These are phyloP conservation scores for Heritiera fomes DNA, from an alignment of 345 rosid genomes.

Conservation along the genomic window DNA sequence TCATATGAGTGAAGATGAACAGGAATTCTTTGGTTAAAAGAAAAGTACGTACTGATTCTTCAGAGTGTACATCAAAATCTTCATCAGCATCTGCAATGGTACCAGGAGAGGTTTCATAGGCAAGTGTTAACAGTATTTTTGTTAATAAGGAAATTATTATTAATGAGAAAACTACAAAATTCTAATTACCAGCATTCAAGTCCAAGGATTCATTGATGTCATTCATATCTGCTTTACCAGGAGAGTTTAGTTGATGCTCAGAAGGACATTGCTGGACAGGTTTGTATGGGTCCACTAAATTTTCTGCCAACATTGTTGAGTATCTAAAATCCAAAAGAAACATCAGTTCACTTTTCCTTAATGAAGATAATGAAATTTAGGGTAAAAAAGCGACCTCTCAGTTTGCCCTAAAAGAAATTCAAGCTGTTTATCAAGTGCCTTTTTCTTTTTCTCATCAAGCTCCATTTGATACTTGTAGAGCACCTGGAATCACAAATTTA, in stretches of 20 bases:
- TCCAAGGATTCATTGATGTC: conserved; percentile 33
- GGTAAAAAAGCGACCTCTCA: conserved; percentile 60
- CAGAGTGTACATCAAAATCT: conserved; percentile 63
- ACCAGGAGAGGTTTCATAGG: conserved; percentile 46
- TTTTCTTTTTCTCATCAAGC: conserved; percentile 94
- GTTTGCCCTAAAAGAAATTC: conserved; percentile 98
- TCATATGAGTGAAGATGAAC: conserved; percentile 17
- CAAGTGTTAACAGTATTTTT: conserved; percentile 16
- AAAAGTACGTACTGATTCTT: conserved; percentile 59
- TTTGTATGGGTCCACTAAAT: conserved; percentile 62
- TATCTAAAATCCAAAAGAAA: conserved; percentile 51
- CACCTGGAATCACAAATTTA: conserved; percentile 52
- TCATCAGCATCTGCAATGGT: conserved; percentile 54
- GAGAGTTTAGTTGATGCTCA: conserved; percentile 30
- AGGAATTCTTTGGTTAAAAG: conserved; percentile 3
- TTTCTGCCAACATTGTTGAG: conserved; percentile 99
- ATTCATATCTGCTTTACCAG: conserved; percentile 38
- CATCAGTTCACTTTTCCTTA: conserved; percentile 13
- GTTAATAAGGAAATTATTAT: conserved; percentile 11
- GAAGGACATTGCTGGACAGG: conserved; percentile 41
- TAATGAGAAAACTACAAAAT: conserved; percentile 15
- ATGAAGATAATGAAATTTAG: background rate
- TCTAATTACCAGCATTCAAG: conserved; percentile 49
- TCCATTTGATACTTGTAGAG: conserved; percentile 96
- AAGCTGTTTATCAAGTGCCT: conserved; percentile 93